These are phyloP conservation scores for Hypoxylon crocopeplum DNA, from an alignment of 495 filamentous ascomycete species.

Conservation along the genomic window DNA sequence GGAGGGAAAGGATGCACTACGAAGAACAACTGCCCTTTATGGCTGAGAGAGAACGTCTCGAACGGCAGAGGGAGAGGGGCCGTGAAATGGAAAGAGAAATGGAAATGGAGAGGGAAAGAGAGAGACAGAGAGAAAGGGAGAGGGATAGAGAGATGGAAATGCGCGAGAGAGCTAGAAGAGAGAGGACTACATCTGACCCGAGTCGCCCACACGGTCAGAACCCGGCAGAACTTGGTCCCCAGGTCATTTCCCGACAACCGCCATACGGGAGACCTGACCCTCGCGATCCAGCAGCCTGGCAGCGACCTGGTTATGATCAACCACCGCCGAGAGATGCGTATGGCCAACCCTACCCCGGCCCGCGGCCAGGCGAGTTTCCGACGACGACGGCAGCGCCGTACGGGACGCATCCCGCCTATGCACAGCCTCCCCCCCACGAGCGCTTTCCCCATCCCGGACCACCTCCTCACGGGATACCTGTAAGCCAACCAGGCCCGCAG, in stretches of 20 bases:
- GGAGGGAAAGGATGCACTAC: slow-evolving; percentile 40
- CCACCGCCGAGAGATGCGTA: slow-evolving; percentile 47
- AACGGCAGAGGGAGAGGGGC: slow-evolving; percentile 33
- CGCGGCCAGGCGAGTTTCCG: slow-evolving; percentile 54
- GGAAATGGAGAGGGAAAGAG: slow-evolving; percentile 46
- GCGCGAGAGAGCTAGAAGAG: slow-evolving; percentile 37
- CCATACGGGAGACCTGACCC: slow-evolving; percentile 53
- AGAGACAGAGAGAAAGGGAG: slow-evolving; percentile 47
- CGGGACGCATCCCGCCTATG: slow-evolving; percentile 55
- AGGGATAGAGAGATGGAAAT: slow-evolving; percentile 46
- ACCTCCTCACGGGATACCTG: slow-evolving; percentile 49
- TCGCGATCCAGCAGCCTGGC: slow-evolving; percentile 53
- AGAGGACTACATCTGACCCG: slow-evolving; percentile 42
- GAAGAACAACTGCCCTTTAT: slow-evolving; percentile 46
- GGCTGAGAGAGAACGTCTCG: slow-evolving; percentile 31
- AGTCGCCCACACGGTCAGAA: slow-evolving; percentile 35
- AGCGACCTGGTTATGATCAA: slow-evolving; percentile 49
- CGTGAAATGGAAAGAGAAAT: slow-evolving; percentile 41
- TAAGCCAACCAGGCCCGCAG: slow-evolving; percentile 45
- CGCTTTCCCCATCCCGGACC: slow-evolving; percentile 54
- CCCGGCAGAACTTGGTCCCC: slow-evolving; percentile 32
- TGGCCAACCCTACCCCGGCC: slow-evolving; percentile 45
- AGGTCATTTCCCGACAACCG: slow-evolving; percentile 35
- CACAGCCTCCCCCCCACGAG: slow-evolving; percentile 50
- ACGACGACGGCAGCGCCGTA: slow-evolving; percentile 48